Evolutionary conservation across 2,329 filamentous ascomycete species (phyloP).

Genomic region (Incumbomyces lentus): DNA sequence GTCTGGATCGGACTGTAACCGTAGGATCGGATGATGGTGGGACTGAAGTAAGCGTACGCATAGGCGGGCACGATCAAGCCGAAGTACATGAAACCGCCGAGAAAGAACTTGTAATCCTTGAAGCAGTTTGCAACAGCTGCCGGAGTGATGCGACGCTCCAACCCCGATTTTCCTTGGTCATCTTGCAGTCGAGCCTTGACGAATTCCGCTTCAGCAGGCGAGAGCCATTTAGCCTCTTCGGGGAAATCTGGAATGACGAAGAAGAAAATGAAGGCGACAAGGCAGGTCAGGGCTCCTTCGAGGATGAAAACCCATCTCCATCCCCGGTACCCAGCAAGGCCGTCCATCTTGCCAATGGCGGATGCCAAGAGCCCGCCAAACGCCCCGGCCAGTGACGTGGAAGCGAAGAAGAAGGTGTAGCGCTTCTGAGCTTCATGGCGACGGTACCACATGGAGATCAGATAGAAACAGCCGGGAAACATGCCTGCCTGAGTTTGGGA

Average conservation of each 20-base stretch:
- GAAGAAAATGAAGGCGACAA: constrained; percentile 53
- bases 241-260: constrained; percentile 66
- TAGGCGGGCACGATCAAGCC: constrained; percentile 57
- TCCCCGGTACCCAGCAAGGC: constrained; percentile 45
- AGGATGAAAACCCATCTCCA: constrained; percentile 48
- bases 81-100: constrained; percentile 73
- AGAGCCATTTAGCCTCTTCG: constrained; percentile 63
- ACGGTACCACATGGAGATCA: constrained; percentile 63
- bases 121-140: constrained; percentile 53
- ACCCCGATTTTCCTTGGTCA: constrained; percentile 59
- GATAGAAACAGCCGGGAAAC: constrained; percentile 19
- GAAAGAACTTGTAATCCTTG: constrained; percentile 61
- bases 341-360: constrained; percentile 49
- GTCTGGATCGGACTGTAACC: constrained; percentile 46
- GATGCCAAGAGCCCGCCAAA: constrained; percentile 53
- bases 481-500: background rate
- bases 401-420: constrained; percentile 88
- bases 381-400: constrained; percentile 50
- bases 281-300: constrained; percentile 53
- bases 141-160: constrained; percentile 50
- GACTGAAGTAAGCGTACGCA: constrained; percentile 64
- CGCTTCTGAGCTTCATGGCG: constrained; percentile 80
- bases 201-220: constrained; percentile 56
- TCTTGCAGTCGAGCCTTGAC: constrained; percentile 55
- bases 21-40: constrained; percentile 59